Percentiles rank a stretch among this genome's conserved stretches.
Conservation (phyloP, 2,329 filamentous ascomycete species). For the Cladobotryum protrusum region DNA sequence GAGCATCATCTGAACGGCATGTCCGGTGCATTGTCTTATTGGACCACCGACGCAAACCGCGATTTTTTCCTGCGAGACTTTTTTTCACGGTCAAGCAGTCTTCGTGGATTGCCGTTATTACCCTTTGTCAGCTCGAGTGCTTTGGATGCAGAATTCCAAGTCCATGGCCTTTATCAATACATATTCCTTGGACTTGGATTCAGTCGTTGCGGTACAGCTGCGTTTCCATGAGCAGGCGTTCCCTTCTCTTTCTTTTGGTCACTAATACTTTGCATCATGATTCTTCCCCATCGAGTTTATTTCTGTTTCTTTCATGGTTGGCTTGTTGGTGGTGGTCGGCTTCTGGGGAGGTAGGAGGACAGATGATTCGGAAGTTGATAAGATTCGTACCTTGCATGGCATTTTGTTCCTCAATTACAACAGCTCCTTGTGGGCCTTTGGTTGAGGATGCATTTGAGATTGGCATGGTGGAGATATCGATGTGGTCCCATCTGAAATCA, state of each 20-base stretch:
- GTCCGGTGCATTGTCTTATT: constrained; percentile 28
- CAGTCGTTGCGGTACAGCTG: constrained; percentile 35
- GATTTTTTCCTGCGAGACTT: constrained; percentile 12
- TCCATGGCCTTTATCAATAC: not conserved
- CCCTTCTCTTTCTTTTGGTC: constrained; percentile 24
- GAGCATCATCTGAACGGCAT: constrained; percentile 32
- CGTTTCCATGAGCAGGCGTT: constrained; percentile 24
- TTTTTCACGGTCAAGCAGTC: constrained; percentile 1
- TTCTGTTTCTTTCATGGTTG: constrained; percentile 22
- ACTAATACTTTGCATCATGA: constrained; percentile 15
- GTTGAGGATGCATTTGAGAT: not conserved
- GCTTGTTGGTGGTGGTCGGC: constrained; percentile 21
- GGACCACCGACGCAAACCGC: constrained; percentile 13
- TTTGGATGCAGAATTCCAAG: constrained; percentile 8
- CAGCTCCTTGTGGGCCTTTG: not conserved
- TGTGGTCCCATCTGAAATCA: not conserved
- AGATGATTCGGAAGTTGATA: not conserved
- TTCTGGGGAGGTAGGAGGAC: constrained; percentile 29
- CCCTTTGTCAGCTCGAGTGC: constrained; percentile 9
- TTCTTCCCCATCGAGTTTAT: constrained; percentile 15
- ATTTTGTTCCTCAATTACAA: not conserved
- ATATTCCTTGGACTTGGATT: constrained; percentile 9
- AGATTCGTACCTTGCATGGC: not conserved
- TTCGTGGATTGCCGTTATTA: constrained; percentile 5
- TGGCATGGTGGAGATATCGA: not conserved